Evolutionary conservation across 805 yeast species (phyloP), one percentile per base, ranked within the genome.

Genomic region (Kluyveromyces nonfermentans): DNA sequence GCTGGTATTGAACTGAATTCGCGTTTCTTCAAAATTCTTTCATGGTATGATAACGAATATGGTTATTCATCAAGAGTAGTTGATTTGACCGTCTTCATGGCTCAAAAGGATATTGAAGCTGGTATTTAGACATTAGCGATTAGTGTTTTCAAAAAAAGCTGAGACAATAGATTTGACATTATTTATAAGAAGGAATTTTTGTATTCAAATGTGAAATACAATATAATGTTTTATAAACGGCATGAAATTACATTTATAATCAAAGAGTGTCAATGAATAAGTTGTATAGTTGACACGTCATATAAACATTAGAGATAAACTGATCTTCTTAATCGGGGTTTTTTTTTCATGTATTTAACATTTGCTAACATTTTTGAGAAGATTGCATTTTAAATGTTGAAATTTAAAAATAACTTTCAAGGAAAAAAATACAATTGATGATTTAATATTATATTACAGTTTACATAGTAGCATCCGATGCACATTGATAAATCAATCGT

Each of bases 11-110:
- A 79, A 64, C 74, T 87, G 64, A 81, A 87, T 69, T 86, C 87
- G 67, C 79, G 81, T 62, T 87, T 87, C 70, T 93, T 85, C 72
- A 87, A 87, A 80, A 77, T 87, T 65, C 75, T 86, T 71, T 77
- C 95, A 50, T 87, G 95, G 95, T 87, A 87, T 80, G 96, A 87
- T 71, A 87, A 87, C 74, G 96, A 87, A 77, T 87, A 69, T 75
- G 96, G 96, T 69, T 87, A 87, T 85, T 84, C 95, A 61, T 83
- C 93, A 73, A 87, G 96, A 78, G 95, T 87, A 57, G 95, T 87
- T 57, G 96, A 87, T 76, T 74, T 87, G 65, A 71, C 86, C 60
- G 80, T 82, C 71, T 81, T 77, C 75, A 80, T 84, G 64, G 90
- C 94, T 57, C 74, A 77, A 33, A 33, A 46, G 25, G 47, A 48